Conservation (phyloP, 2,329 filamentous ascomycete genomes). For the Arthrobotrys musiformis region DNA sequence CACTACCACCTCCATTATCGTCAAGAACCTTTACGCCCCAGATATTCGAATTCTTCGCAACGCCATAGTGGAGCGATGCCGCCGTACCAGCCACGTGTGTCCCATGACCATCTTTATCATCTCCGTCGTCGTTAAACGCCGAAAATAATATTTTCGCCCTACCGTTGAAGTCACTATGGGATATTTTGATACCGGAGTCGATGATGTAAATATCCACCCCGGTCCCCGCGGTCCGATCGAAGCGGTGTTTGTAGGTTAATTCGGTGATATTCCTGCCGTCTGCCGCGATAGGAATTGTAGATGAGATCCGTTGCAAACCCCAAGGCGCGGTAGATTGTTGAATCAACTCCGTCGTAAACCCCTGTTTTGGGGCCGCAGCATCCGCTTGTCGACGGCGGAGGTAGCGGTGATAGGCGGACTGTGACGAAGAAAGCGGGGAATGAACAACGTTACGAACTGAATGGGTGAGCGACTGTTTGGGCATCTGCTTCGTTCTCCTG, state of each 20-base stretch:
- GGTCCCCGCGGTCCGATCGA: slow-evolving; percentile 61
- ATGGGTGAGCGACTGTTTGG: neutral
- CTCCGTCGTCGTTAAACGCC: slow-evolving; percentile 65
- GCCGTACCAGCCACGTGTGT: slow-evolving; percentile 59
- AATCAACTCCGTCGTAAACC: neutral
- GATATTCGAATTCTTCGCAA: slow-evolving; percentile 65
- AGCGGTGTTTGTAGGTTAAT: slow-evolving; percentile 63
- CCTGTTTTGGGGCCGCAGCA: neutral
- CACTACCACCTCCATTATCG: slow-evolving; percentile 60
- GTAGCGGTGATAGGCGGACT: neutral
- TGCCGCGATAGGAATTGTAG: slow-evolving; percentile 58
- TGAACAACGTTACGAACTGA: neutral
- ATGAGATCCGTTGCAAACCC: slow-evolving; percentile 60
- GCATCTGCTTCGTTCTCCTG: slow-evolving; percentile 21
- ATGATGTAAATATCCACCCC: slow-evolving; percentile 66
- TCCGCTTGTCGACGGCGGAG: neutral
- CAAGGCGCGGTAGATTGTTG: slow-evolving; percentile 57
- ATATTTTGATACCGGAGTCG: slow-evolving; percentile 64
- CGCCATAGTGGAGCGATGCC: slow-evolving; percentile 62
- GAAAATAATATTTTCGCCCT: slow-evolving; percentile 58
- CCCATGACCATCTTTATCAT: slow-evolving; percentile 65
- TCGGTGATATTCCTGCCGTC: slow-evolving; percentile 57
- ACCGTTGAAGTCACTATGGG: slow-evolving; percentile 59
- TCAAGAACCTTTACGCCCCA: slow-evolving; percentile 66
- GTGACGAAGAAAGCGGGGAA: neutral